Base-by-base conservation (phyloP, 2,329 filamentous ascomycete genomes). In the Sarocladium oryzae region DNA sequence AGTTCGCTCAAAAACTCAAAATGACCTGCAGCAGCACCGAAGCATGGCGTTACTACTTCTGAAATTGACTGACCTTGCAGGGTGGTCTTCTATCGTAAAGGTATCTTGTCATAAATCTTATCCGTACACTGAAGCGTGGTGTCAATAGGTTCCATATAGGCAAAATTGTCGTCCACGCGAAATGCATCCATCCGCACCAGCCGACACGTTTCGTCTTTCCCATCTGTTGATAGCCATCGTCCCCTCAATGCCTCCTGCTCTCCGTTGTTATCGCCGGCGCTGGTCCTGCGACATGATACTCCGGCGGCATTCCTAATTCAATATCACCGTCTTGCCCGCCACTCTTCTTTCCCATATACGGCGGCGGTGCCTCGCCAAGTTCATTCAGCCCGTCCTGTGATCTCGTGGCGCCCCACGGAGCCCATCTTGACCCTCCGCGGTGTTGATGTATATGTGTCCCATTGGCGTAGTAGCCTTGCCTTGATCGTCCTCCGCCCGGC, bases 331-430 rank as follows among this genome's bases (percentile, higher is more conserved):
- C 4, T 4, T 24, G 5, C 11, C 55, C 60, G 18, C 18, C 45
- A 3, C 61, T 55, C 55, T 65, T 62, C 57, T 66, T 67, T 6
- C 60, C 59, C 36, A 68, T 69, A 61, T 86, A 86, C 0, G 82
- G 80, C 45, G 83, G 83, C 48, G 83, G 83, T 9, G 82, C 79
- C 62, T 85, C 81, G 24, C 82, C 83, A 38, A 75, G 64, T 66
- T 85, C 82, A 60, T 86, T 76, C 52, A 85, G 63, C 0, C 83
- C 83, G 56, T 86, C 82, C 41, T 75, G 51, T 2, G 61, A 48
- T 16, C 43, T 48, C 21, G 58, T 35, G 55, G 56, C 6, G 58
- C 57, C 24, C 53, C 53, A 45, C 60, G 63, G 15, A 60, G 2
- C 15, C 53, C 53, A 4, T 61, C 16, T 50, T 4, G 21, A 28